Evolutionary conservation across 768 basidiomycete species (phyloP).

Genomic region (Tulasnella sp.): DNA sequence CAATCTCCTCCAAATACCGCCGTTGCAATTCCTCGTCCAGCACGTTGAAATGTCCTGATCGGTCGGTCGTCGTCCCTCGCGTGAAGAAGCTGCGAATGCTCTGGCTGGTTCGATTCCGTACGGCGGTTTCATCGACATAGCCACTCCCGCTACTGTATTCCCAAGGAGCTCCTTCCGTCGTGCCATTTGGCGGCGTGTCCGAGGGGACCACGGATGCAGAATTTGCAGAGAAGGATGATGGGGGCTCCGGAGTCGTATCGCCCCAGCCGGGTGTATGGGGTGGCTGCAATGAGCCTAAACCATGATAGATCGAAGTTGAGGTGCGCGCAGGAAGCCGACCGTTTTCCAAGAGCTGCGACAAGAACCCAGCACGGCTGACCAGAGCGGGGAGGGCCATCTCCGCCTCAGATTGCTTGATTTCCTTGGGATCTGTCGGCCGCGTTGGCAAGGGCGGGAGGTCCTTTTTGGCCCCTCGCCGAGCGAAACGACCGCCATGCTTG

Average conservation of each 20-base stretch:
- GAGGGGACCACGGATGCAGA: constrained; percentile 2
- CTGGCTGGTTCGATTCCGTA: constrained; percentile 21
- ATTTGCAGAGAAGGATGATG: constrained; percentile 1
- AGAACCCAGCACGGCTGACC: constrained; percentile 48
- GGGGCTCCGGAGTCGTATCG: constrained; percentile 5
- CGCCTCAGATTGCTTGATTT: constrained; percentile 43
- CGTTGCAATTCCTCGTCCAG: constrained; percentile 23
- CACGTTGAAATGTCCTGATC: constrained; percentile 18
- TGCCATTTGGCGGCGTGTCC: not conserved
- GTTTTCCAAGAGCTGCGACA: constrained; percentile 51
- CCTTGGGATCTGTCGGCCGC: not conserved
- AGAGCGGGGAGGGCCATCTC: constrained; percentile 52
- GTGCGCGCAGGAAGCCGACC: constrained; percentile 55
- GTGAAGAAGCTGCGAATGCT: constrained; percentile 29
- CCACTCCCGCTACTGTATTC: constrained; percentile 26
- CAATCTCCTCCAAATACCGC: constrained; percentile 24
- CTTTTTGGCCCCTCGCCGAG: not conserved
- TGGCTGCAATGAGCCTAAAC: constrained; percentile 1
- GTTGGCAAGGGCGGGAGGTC: constrained; percentile 20
- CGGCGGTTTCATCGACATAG: constrained; percentile 22
- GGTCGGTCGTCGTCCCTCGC: constrained; percentile 11
- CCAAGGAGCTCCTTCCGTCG: constrained; percentile 16
- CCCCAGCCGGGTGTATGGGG: constrained; percentile 19
- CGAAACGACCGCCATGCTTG: constrained; percentile 7
- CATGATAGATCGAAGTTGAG: constrained; percentile 34